Evolutionary conservation across 441 rosid species (phyloP).

Genomic region (Corymbia calophylla): DNA sequence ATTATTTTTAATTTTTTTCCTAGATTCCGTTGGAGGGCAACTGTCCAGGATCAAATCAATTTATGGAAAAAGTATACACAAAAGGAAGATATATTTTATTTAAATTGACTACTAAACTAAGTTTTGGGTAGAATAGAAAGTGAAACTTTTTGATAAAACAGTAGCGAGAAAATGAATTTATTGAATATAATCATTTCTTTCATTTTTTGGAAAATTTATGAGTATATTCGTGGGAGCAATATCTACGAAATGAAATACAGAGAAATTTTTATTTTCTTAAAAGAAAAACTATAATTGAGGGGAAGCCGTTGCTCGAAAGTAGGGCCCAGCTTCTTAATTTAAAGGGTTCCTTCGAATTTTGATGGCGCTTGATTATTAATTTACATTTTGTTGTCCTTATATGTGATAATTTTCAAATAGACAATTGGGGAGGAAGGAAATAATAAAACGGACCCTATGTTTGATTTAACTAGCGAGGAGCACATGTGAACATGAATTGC

Average conservation of each 20-base stretch:
- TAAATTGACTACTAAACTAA: background rate
- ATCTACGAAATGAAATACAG: background rate
- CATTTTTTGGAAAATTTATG: background rate
- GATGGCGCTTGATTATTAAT: background rate
- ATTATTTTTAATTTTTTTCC: background rate
- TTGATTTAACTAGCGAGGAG: background rate
- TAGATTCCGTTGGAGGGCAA: background rate
- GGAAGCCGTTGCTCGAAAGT: background rate
- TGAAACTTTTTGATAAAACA: background rate
- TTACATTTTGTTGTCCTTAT: background rate
- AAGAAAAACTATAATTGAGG: too few relatives aligned
- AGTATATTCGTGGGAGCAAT: background rate
- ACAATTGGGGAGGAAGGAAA: background rate
- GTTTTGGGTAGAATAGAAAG: background rate
- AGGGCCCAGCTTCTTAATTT: background rate
- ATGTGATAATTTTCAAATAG: background rate
- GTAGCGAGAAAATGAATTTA: background rate
- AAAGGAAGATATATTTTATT: background rate
- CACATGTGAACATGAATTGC: background rate
- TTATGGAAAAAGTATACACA: background rate
- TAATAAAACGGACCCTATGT: background rate
- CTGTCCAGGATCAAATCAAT: background rate
- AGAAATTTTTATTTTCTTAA: background rate
- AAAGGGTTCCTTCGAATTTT: background rate
- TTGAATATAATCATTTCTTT: background rate